Evolutionary conservation across 768 basidiomycete species (phyloP), one percentile per base, ranked within the genome.

Genomic region (Termitomyces sp.): DNA sequence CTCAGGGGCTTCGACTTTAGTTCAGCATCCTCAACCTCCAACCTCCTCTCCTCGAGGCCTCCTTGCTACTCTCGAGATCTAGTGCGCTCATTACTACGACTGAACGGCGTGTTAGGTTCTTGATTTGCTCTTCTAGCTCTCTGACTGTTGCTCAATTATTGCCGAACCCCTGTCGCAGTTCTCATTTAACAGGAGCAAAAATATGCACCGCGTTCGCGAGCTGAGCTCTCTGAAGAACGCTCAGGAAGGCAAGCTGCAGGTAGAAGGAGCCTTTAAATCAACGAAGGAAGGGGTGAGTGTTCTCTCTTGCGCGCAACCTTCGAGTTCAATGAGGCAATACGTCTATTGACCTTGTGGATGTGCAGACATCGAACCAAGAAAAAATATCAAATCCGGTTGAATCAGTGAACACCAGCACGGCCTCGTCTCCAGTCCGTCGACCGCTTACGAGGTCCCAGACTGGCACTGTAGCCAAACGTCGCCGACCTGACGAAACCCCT

Each of bases 361-460:
- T 9, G 16, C 48, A 59, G 58, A 22, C 24, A 50, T 22, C 20
- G 36, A 31, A 22, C 22, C 9, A 20, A 45, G 49, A 15, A 27
- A 22, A 37, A 46, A 31, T 11, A 20, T 12, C 53, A 31, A 31
- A 50, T 42, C 16, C 42, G 15, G 1, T 22, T 20, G 31, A 33
- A 41, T 24, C 24, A 33, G 22, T 18, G 22, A 33, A n/a, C 20
- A 27, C 20, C 5, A 56, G 49, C 30, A 16, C 6, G 30, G 1
- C 44, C 9, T 36, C 46, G n/a, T 53, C 53, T 30, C 36, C 58
- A 18, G 60, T 64, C n/a, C 64, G 65, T 54, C 66, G 73, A 50
- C 73, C 70, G 27, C 65, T 70, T 45, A 76, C 75, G 24, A 69
- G 75, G 54, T 76, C 75, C 5, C 75, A 75, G 62, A 73, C 73